Conservation (phyloP, 2,329 filamentous ascomycete genomes). For the Emergomyces orientalis region DNA sequence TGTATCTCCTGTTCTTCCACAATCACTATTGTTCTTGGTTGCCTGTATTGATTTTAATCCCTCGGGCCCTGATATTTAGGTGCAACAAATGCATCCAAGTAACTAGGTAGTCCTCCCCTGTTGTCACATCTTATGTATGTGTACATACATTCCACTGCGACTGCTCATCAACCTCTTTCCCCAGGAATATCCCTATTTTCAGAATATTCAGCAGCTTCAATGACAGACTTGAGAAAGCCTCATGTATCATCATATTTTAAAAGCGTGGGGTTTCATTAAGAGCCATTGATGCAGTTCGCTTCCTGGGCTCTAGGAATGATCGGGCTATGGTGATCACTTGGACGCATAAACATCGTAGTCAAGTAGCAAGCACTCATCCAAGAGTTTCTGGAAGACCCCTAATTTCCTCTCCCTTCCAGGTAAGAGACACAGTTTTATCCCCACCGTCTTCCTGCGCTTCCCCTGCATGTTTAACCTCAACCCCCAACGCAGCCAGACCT, state of each 20-base stretch:
- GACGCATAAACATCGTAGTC: not conserved
- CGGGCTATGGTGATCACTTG: not conserved
- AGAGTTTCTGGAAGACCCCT: not conserved
- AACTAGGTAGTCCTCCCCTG: not conserved
- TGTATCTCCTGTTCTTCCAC: not conserved
- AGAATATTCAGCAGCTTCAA: not conserved
- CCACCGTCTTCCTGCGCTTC: slow-evolving; percentile 1
- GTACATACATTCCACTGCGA: not conserved
- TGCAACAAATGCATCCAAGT: not conserved
- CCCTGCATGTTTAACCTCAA: slow-evolving; percentile 28
- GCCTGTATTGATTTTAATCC: not conserved
- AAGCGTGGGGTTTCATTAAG: not conserved
- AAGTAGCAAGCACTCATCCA: not conserved
- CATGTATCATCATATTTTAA: not conserved
- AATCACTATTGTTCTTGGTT: not conserved
- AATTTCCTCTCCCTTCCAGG: slow-evolving; percentile 31
- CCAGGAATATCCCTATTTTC: not conserved
- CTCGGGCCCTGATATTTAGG: not conserved
- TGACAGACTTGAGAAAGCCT: not conserved
- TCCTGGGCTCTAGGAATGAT: not conserved
- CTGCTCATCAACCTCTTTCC: not conserved
- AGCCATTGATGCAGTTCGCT: not conserved
- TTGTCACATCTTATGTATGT: not conserved
- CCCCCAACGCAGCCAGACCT: slow-evolving; percentile 31
- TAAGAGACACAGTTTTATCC: slow-evolving; percentile 23